Conservation (phyloP, 2,329 filamentous ascomycete genomes). For the Fusarium napiforme region DNA sequence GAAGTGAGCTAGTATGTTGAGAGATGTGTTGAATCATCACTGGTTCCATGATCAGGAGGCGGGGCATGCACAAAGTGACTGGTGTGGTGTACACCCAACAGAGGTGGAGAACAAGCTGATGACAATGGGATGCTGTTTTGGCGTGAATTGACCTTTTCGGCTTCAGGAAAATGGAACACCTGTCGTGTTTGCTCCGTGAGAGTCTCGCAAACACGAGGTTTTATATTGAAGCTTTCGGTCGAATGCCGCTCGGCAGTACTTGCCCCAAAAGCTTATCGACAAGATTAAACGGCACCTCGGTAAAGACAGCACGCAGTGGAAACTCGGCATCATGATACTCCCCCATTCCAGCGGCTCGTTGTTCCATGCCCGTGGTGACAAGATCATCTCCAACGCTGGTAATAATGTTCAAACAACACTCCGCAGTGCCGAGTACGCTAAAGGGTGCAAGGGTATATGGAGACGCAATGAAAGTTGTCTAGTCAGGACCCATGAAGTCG, state of each 20-base stretch:
- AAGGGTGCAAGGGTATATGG: background rate
- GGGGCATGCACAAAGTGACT: background rate
- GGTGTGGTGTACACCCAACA: background rate
- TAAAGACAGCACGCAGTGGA: background rate
- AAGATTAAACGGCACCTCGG: background rate
- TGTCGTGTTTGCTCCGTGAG: background rate
- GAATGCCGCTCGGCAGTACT: background rate
- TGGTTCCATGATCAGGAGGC: background rate
- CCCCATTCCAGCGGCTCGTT: background rate
- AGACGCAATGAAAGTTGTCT: background rate
- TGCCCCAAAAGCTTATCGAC: background rate
- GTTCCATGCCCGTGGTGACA: background rate
- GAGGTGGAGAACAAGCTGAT: background rate
- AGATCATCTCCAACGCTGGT: background rate
- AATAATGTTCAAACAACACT: background rate
- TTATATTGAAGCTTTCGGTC: background rate
- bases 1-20: background rate
- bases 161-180: background rate
- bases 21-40: background rate
- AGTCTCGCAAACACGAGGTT: background rate
- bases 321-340: background rate
- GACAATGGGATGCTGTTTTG: fast-evolving
- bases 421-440: background rate
- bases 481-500: background rate
- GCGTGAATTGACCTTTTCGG: background rate